Evolutionary conservation across 2,329 filamentous ascomycete genomes (phyloP), one percentile per base, ranked within the genome.

Genomic region (Rhynchosporium secalis): DNA sequence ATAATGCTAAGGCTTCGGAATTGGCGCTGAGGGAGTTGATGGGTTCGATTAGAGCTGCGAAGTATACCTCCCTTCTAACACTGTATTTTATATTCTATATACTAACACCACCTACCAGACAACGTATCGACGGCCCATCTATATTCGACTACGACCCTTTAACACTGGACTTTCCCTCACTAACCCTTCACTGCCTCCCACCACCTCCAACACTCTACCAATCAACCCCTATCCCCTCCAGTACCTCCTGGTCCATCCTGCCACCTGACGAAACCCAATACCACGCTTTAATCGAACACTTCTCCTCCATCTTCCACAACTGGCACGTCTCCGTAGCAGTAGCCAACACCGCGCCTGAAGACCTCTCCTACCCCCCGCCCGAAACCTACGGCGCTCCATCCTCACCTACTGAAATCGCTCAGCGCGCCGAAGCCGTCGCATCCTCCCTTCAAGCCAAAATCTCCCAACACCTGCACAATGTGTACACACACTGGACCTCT

Each of bases 141-240:
- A 85, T 86, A 2, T 88, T 88, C 70, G 90, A 94, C 67, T 96
- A 96, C 76, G 91, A 97, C 68, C 89, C 94, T 40, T 85, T 93
- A 64, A 82, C 89, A 4, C 86, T 96, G 73, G 92, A 92, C 63
- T 97, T 96, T 71, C 92, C 93, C 6, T 87, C 90, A 6, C 82
- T 98, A 46, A 92, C 89, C 41, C 83, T 97, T 10, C 90, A 89
- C 66, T 88, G 94, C 68, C 85, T 98, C 1, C 86, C 89, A 41
- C 82, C 90, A 9, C 92, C 93, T 3, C 87, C 91, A 3, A 95
- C 91, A 0, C 80, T 97, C 6, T 94, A 93, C 77, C 68, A 69
- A 49, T 89, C 91, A 9, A 91, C 88, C 6, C 91, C 92, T 36
- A 89, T 96, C 71, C 81, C 92, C 1, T 91, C 89, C 0, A 81